A percentile compares a stretch with the other conserved stretches of the same genome.
Conservation (phyloP, 108 stramenopile genomes). For the Pseudonitzschia pungens region DNA sequence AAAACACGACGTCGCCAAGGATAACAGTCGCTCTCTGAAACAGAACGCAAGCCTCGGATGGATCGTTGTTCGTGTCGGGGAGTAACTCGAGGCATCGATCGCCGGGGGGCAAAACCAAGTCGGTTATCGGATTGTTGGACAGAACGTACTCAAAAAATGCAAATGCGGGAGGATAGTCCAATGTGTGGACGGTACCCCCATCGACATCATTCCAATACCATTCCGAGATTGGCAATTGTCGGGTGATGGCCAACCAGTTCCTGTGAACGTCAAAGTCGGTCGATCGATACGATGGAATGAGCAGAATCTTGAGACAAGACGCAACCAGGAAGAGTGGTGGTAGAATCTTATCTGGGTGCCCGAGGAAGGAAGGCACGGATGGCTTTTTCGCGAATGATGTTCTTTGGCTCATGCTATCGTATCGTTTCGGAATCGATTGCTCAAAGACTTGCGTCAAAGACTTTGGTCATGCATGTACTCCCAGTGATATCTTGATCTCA, state of each 20-base stretch:
- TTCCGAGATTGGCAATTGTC: slow-evolving; percentile 58
- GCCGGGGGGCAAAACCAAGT: slow-evolving; percentile 25
- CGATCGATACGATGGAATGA: slow-evolving; percentile 77
- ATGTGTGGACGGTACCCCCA: slow-evolving; percentile 84
- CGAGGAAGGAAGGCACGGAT: slow-evolving; percentile 76
- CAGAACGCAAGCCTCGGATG: slow-evolving; percentile 53
- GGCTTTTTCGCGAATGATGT: slow-evolving; percentile 23
- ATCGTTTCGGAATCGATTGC: background rate
- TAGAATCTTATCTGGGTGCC: slow-evolving; percentile 33
- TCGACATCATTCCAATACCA: slow-evolving; percentile 92
- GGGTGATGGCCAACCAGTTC: slow-evolving; percentile 94
- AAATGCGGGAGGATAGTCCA: slow-evolving; percentile 97
- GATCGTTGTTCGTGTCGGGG: slow-evolving; percentile 49
- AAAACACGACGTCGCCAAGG: slow-evolving; percentile 62
- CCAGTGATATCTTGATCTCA: no score
- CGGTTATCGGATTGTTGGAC: slow-evolving; percentile 55
- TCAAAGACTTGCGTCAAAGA: no score
- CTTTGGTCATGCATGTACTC: no score
- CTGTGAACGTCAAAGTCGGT: slow-evolving; percentile 96
- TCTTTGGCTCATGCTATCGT: background rate
- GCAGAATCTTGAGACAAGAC: slow-evolving; percentile 58
- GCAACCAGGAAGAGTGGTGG: slow-evolving; percentile 57
- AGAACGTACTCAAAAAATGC: slow-evolving; percentile 86
- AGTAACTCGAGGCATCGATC: slow-evolving; percentile 63
- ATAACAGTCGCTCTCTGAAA: slow-evolving; percentile 86